Percentiles rank a stretch among this genome's conserved stretches.
These are phyloP conservation scores for Smithsoniella earleae DNA, from an alignment of 163 green algal species.

Conservation along the genomic window DNA sequence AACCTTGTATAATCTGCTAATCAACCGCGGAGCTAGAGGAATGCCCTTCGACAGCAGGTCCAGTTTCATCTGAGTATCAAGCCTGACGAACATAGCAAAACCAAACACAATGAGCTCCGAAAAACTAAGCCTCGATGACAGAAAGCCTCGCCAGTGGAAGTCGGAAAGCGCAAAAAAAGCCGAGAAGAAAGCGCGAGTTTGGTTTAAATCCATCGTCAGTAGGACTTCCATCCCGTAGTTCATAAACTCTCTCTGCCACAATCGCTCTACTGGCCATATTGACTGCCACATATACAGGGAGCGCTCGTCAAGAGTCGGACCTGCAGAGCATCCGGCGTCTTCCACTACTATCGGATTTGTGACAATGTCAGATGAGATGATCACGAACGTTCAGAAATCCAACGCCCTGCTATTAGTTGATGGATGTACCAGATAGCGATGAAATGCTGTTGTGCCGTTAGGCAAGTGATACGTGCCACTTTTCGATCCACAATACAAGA, in stretches of 20 bases:
- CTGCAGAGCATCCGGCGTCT: too few relatives aligned
- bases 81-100: slow-evolving; percentile 53
- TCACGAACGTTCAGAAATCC: too few relatives aligned
- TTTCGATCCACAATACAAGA: too few relatives aligned
- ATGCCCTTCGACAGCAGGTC: background rate
- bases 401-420: too few relatives aligned
- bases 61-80: background rate
- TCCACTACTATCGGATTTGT: too few relatives aligned
- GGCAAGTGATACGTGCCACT: too few relatives aligned
- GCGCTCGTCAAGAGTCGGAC: background rate
- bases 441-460: too few relatives aligned
- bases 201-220: slow-evolving; percentile 47
- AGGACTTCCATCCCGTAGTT: slow-evolving; percentile 96
- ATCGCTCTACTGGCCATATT: slow-evolving; percentile 79
- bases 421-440: too few relatives aligned
- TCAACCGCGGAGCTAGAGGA: background rate
- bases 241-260: slow-evolving; percentile 93
- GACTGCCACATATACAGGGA: slow-evolving; percentile 58
- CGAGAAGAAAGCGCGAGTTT: slow-evolving; percentile 84
- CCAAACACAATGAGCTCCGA: slow-evolving; percentile 64
- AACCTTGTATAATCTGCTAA: background rate
- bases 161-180: slow-evolving; percentile 88
- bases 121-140: slow-evolving; percentile 78
- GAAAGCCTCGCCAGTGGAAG: slow-evolving; percentile 92
- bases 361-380: too few relatives aligned